Base-by-base conservation (phyloP, 345 rosid species). In the Gossypium rotundifolium region DNA sequence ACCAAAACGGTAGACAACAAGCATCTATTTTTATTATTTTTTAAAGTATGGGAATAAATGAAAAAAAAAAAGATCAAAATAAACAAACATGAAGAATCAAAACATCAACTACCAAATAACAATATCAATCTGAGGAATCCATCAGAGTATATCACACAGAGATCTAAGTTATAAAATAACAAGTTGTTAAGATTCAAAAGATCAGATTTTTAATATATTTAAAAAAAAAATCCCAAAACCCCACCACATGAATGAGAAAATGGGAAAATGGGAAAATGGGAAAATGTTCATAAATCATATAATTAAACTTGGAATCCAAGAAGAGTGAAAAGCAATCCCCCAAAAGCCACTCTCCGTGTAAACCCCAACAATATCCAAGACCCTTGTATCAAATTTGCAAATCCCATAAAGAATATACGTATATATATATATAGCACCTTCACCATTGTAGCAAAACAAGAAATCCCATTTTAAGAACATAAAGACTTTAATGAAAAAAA, bases 1-100 rank as follows among this genome's bases (percentile, higher is more conserved):
- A 82, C 86, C 91, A 81, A 83, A 89, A 83, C 83, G 78, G 86
- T 84, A 84, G 97, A 88, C 94, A 92, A 72, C 74, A 85, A 86
- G 97, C 89, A 92, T 92, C 93, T 85, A 73, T 62, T 80, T 77
- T 59, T 70, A 23, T 23, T 11, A 11, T 63, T 62, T 68, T 22
- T 55, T 48, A 12, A 61, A 68, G n/a, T 57, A 78, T 61, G 76
- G 83, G 81, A 79, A 84, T 81, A 82, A 81, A 83, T 82, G 82
- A 77, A 80, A 82, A 74, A 75, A 55, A 46, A 52, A 55, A 48
- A 33, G 40, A 5, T 33, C 40, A 33, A 33, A 65, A 29, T 70
- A 66, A 84, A 9, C 54, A 57, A 68, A 11, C 44, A 80, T 74
- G 54, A 81, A 80, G 74, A 53, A 83, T 76, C 79, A 82, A 80